Evolutionary conservation across 352 stramenopile species (phyloP).

Genomic region (Phytopythium montanum): DNA sequence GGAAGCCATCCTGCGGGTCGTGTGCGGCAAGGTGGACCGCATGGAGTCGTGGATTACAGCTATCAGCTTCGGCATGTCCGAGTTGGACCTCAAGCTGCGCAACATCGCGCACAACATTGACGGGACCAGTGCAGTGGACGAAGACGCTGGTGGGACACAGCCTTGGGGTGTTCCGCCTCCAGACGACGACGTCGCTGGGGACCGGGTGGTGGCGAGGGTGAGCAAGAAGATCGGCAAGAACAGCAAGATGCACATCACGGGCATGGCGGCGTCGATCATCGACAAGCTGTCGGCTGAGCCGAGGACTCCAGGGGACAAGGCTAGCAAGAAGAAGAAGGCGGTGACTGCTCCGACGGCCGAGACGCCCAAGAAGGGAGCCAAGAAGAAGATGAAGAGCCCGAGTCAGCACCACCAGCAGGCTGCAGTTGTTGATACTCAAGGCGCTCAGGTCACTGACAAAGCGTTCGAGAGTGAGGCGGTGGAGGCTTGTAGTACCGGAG

Average conservation of each 20-base stretch:
- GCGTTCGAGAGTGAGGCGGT: not conserved
- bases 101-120: conserved; percentile 85
- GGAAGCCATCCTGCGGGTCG: conserved; percentile 56
- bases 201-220: conserved; percentile 17
- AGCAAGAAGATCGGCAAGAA: conserved; percentile 52
- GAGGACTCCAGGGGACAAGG: conserved; percentile 19
- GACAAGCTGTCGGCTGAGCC: conserved; percentile 31
- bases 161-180: conserved; percentile 42
- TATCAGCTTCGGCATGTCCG: conserved; percentile 70
- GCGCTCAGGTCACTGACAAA: too few relatives aligned
- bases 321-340: conserved; percentile 18
- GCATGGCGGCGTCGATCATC: conserved; percentile 60
- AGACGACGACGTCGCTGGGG: conserved; percentile 18
- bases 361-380: conserved; percentile 8
- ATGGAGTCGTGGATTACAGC: conserved; percentile 72
- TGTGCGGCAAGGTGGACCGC: conserved; percentile 74
- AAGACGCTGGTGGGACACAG: conserved; percentile 28
- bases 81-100: conserved; percentile 67
- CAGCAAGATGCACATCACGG: conserved; percentile 53
- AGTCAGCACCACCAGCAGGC: not conserved
- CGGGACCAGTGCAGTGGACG: conserved; percentile 61
- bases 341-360: not conserved
- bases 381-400: conserved; percentile 21
- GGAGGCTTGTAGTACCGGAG: too few relatives aligned
- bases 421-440: not conserved